Percentiles rank a stretch among this genome's conserved stretches.
Conservation (phyloP, 2,329 filamentous ascomycete species). For the Diaporthe sp. region DNA sequence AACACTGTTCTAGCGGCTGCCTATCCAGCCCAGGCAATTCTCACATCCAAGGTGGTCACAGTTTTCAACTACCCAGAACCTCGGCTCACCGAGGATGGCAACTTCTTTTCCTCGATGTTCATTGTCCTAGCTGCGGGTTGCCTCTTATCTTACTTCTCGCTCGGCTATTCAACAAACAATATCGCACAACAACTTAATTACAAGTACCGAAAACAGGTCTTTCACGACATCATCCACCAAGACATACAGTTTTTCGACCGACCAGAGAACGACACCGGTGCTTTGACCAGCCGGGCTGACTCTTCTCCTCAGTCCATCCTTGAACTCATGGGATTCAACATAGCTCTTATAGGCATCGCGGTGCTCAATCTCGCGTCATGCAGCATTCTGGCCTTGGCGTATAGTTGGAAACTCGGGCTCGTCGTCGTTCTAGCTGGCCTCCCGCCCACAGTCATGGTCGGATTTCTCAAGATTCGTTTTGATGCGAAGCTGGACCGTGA, state of each 20-base stretch:
- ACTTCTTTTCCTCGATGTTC: background rate
- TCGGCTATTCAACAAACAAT: background rate
- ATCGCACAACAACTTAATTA: background rate
- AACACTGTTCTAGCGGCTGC: background rate
- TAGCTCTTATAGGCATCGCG: slow-evolving; percentile 54
- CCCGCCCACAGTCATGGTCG: background rate
- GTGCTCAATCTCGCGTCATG: slow-evolving; percentile 53
- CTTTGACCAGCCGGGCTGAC: background rate
- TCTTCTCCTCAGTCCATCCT: slow-evolving; percentile 52
- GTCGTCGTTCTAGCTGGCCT: background rate
- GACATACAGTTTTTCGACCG: background rate
- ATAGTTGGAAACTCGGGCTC: background rate
- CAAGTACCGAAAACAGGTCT: background rate
- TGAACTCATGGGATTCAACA: slow-evolving; percentile 58
- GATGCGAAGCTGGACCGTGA: background rate
- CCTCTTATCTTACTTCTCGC: background rate
- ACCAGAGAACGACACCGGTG: background rate
- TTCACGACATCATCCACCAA: background rate
- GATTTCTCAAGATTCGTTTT: background rate
- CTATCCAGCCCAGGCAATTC: slow-evolving; percentile 3
- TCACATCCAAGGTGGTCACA: background rate
- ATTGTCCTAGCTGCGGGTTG: background rate
- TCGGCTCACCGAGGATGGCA: background rate
- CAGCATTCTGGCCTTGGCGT: slow-evolving; percentile 54
- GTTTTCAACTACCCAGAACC: background rate